Base-by-base conservation (phyloP, 1,284 basidiomycete genomes). In the Sphaerobolus stellatus region DNA sequence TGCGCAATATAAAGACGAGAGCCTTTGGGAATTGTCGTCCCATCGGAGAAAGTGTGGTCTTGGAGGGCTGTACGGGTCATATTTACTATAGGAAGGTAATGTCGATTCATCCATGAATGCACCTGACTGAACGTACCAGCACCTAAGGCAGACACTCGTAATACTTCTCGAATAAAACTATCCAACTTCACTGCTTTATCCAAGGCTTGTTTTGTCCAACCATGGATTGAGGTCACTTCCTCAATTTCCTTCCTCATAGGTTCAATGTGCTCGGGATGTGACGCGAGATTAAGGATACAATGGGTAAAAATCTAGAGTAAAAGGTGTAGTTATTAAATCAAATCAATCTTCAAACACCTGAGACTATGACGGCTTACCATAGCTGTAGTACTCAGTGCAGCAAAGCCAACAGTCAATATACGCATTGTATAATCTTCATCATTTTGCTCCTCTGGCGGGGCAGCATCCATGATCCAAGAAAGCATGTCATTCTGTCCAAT, bases 401-500 rank as follows among this genome's bases (percentile, higher is more conserved):
- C 70, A 47, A 80, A 74, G 52, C 74, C 75, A 44, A 74, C 30
- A 1, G 58, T 11, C 9, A 77, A 60, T 5, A 78, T 31, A 14
- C 69, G 66, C 3, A 58, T 57, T 1, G 70, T 68, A 20, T 79
- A 55, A n/a, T 62, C 63, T 25, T 63, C 56, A 0, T 67, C 53
- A 0, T 63, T 67, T 14, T 58, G 65, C 41, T 75, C 66, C 8
- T 67, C 61, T 5, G 65, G 68, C 6, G 65, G 59, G 1, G 71
- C 67, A 4, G 62, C 66, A 13, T 79, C 73, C 56, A 80, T 68
- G 16, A 79, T 53, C 77, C 76, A 80, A 36, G 67, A 69, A 7
- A 82, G 58, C 31, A 75, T 52, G 54, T 77, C 74, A 51, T 73
- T 71, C 72, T 78, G 56, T 8, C 13, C 3, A n/a, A 16, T 43